phyloP scores from a whole-genome alignment of 768 basidiomycete genomes.

The Boletus pseudopeckii region DNA sequence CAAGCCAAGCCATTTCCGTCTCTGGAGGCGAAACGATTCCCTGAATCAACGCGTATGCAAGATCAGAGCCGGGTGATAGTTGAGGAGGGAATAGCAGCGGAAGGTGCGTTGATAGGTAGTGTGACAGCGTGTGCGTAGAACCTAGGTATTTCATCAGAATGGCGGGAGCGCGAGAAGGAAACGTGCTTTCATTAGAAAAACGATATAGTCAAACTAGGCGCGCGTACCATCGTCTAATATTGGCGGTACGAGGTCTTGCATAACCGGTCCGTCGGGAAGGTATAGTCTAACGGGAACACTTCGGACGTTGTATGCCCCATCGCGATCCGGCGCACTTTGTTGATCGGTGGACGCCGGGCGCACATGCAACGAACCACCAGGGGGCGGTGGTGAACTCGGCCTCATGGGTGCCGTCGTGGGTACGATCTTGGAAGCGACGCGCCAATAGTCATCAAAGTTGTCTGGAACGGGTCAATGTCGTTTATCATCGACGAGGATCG shows the following conservation, averaged over 20 bases:
- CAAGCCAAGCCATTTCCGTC: conserved; percentile 92
- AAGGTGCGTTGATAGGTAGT: conserved; percentile 67
- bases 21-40: conserved; percentile 82
- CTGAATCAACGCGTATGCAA: conserved; percentile 80
- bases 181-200: background rate
- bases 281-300: conserved; percentile 89
- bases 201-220: background rate
- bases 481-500: conserved; percentile 11
- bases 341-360: conserved; percentile 67
- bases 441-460: conserved; percentile 94
- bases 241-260: conserved; percentile 88
- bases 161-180: background rate
- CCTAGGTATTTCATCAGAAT: conserved; percentile 42
- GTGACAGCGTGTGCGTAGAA: conserved; percentile 63
- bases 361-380: conserved; percentile 56
- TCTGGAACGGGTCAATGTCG: conserved; percentile 46
- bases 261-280: conserved; percentile 83
- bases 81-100: conserved; percentile 73
- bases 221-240: conserved; percentile 69
- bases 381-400: conserved; percentile 51
- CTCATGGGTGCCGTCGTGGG: conserved; percentile 71
- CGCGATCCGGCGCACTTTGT: conserved; percentile 53
- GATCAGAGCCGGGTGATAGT: conserved; percentile 41
- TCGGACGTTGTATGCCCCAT: conserved; percentile 83
- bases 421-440: conserved; percentile 88